A percentile compares a stretch with the other conserved stretches of the same genome.
These are phyloP conservation scores for Coprinopsis marcescibilis DNA, from an alignment of 768 basidiomycete genomes.

Conservation along the genomic window DNA sequence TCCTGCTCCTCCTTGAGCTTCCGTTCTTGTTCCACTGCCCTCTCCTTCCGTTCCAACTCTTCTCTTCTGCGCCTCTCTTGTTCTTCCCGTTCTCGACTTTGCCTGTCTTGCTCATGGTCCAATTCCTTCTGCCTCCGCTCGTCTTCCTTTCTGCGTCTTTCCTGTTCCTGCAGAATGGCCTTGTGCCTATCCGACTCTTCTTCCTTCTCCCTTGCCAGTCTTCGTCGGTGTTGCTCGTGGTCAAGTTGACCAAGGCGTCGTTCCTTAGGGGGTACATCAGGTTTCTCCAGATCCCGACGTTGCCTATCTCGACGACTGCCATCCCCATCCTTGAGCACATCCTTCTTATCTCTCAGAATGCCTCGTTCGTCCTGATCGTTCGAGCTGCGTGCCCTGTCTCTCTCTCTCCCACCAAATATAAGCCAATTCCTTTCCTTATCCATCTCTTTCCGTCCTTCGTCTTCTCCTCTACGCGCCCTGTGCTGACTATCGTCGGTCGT, in stretches of 20 bases:
- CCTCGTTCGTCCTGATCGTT: background rate
- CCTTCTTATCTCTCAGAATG: conserved; percentile 5
- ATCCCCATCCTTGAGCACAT: background rate
- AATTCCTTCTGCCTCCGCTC: conserved; percentile 17
- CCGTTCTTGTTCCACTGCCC: conserved; percentile 18
- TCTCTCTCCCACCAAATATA: conserved; percentile 4
- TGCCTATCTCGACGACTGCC: no score
- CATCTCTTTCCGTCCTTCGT: conserved; percentile 1
- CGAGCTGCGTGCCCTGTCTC: background rate
- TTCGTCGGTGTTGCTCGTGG: background rate
- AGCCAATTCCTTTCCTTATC: conserved; percentile 1
- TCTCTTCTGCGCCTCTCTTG: background rate
- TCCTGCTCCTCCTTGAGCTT: conserved; percentile 25
- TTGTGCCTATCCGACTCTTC: conserved; percentile 8
- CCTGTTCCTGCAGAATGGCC: background rate
- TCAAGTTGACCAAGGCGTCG: no score
- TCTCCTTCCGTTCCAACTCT: conserved; percentile 34
- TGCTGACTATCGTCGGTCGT: background rate
- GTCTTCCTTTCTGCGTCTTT: background rate
- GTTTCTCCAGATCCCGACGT: background rate
- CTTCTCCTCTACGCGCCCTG: background rate
- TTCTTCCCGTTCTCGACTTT: conserved; percentile 22
- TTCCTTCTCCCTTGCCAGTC: no score
- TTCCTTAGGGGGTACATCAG: conserved; percentile 6
- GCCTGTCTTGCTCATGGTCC: conserved; percentile 16